Percentiles rank a stretch among this genome's conserved stretches.
phyloP scores from a whole-genome alignment of 805 yeast genomes.

The Saccharomycopsis fodiens region DNA sequence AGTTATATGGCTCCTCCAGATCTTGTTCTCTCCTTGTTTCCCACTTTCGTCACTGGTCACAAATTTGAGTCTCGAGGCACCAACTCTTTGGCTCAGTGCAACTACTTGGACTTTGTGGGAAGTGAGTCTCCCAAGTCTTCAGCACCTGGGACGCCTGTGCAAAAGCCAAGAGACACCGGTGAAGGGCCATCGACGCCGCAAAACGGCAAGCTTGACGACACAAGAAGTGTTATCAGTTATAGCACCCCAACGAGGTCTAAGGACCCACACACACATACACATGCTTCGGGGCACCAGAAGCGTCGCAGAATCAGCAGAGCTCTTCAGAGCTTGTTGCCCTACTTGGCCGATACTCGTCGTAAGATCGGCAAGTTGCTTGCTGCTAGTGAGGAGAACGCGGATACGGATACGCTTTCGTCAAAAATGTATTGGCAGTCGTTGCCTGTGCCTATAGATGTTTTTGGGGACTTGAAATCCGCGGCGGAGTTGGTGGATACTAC shows the following conservation, averaged over 20 bases:
- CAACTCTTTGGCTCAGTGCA: constrained; percentile 21
- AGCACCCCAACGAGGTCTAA: background rate
- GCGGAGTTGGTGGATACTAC: constrained; percentile 65
- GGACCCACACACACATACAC: constrained; percentile 1
- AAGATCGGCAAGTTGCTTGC: constrained; percentile 29
- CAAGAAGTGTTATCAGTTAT: constrained; percentile 1
- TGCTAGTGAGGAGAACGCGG: constrained; percentile 19
- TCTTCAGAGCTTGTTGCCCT: constrained; percentile 32
- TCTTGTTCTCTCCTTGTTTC: constrained; percentile 39
- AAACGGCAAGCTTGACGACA: background rate
- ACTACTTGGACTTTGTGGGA: constrained; percentile 5
- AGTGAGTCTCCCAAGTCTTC: constrained; percentile 1
- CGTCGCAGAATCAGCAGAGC: constrained; percentile 18
- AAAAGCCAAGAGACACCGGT: background rate
- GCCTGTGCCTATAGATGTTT: constrained; percentile 21
- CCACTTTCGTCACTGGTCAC: constrained; percentile 28
- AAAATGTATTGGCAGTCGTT: constrained; percentile 27
- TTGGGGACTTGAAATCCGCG: constrained; percentile 27
- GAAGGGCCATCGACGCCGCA: background rate
- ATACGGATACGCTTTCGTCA: constrained; percentile 8
- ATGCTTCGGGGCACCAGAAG: background rate
- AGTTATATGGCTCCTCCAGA: constrained; percentile 56
- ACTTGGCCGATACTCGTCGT: constrained; percentile 43
- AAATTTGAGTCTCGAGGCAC: constrained; percentile 1
- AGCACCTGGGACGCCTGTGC: constrained; percentile 7